Conservation (phyloP, 1,139 yeast genomes). For the Wickerhamiella infanticola region DNA sequence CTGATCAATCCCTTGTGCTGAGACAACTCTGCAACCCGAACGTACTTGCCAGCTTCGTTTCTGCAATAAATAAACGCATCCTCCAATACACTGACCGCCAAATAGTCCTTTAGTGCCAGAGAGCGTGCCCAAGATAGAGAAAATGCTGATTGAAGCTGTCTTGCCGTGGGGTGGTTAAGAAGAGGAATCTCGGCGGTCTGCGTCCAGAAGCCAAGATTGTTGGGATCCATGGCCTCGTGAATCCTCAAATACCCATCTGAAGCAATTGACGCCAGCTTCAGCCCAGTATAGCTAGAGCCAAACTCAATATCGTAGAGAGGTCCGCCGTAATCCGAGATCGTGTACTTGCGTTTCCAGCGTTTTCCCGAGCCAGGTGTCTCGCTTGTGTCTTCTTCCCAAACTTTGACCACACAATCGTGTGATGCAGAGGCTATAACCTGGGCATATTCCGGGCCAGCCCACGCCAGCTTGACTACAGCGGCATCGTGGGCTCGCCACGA, state of each 20-base stretch:
- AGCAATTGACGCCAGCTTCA: conserved; percentile 76
- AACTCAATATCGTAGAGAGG: conserved; percentile 81
- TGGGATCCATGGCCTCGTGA: conserved; percentile 81
- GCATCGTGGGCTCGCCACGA: conserved; percentile 95
- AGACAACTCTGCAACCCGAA: conserved; percentile 34
- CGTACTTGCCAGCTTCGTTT: conserved; percentile 28
- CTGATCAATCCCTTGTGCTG: conserved; percentile 81
- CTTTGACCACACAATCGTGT: conserved; percentile 71
- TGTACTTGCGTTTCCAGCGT: conserved; percentile 64
- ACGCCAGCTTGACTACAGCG: conserved; percentile 60
- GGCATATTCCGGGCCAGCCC: conserved; percentile 94
- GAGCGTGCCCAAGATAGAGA: conserved; percentile 91
- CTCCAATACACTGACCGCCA: conserved; percentile 76
- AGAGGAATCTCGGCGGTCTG: conserved; percentile 47
- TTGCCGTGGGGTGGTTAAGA: conserved; percentile 56
- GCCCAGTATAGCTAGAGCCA: conserved; percentile 76
- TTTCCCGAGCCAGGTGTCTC: conserved; percentile 62
- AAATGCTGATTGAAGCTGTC: conserved; percentile 74
- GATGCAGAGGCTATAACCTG: conserved; percentile 78
- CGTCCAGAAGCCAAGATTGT: conserved; percentile 72
- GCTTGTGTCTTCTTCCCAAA: conserved; percentile 84
- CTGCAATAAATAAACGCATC: conserved; percentile 67
- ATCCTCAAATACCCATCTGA: conserved; percentile 77
- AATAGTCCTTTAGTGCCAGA: conserved; percentile 61
- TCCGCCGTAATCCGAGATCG: conserved; percentile 72